A percentile compares a stretch with the other conserved stretches of the same genome.
phyloP scores from a whole-genome alignment of 345 rosid genomes.

The Boechera retrofracta region DNA sequence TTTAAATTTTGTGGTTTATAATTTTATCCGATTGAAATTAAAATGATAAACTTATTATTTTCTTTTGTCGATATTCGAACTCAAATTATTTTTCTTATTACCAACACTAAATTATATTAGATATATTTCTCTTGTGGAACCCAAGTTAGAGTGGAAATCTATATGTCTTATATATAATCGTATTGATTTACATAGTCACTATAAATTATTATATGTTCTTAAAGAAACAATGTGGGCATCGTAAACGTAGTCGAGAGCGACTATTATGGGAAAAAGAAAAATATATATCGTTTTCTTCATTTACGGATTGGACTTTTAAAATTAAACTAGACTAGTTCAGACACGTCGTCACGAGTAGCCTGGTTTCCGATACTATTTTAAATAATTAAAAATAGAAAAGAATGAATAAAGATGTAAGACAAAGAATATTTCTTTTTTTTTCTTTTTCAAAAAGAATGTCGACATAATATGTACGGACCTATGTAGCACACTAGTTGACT shows the following conservation, averaged over 20 bases:
- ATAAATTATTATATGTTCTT: neutral
- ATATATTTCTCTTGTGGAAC: neutral
- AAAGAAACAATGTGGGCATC: conserved; percentile 2
- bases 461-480: conserved; percentile 43
- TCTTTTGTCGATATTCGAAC: neutral
- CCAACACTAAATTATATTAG: neutral
- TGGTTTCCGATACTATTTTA: neutral
- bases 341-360: conserved; percentile 36
- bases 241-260: conserved; percentile 41
- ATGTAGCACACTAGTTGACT: conserved; percentile 24
- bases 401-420: conserved; percentile 5
- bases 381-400: neutral
- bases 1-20: too few species aligned
- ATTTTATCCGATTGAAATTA: too few species aligned
- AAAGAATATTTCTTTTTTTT: conserved; percentile 20
- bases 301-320: neutral
- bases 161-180: neutral
- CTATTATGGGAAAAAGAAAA: conserved; percentile 5
- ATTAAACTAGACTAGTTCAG: conserved; percentile 13
- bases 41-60: neutral
- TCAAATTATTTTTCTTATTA: too few species aligned
- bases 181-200: neutral
- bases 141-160: neutral
- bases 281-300: neutral
- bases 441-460: conserved; percentile 28